These are phyloP conservation scores for Talaromyces nanjingensis DNA, from an alignment of 495 filamentous ascomycete genomes.

Conservation along the genomic window DNA sequence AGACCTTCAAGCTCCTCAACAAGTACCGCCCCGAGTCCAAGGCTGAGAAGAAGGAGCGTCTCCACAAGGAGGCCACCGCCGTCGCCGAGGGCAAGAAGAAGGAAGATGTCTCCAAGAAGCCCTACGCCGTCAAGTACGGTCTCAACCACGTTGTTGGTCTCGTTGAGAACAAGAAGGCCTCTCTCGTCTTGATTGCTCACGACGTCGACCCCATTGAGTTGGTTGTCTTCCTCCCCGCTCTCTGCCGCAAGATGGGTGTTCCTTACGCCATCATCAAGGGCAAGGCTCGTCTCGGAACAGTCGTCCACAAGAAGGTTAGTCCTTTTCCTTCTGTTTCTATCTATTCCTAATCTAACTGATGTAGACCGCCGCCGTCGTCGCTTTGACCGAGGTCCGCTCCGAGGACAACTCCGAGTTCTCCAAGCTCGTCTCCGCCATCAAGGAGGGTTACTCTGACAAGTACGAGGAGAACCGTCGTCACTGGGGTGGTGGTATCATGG, in stretches of 20 bases:
- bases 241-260: slow-evolving; percentile 99
- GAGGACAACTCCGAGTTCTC: slow-evolving; percentile 97
- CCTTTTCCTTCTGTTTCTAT: neutral
- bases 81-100: slow-evolving; percentile 99
- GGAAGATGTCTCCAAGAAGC: slow-evolving; percentile 99
- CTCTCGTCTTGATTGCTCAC: slow-evolving; percentile 95
- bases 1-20: slow-evolving; percentile 97
- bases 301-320: slow-evolving; percentile 96
- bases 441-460: slow-evolving; percentile 97
- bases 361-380: slow-evolving; percentile 91
- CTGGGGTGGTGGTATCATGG: slow-evolving; percentile 99
- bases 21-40: slow-evolving; percentile 99
- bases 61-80: slow-evolving; percentile 94
- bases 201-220: slow-evolving; percentile 99
- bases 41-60: slow-evolving; percentile 98
- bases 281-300: slow-evolving; percentile 96
- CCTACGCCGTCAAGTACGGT: slow-evolving; percentile 98
- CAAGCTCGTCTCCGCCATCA: slow-evolving; percentile 92
- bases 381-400: slow-evolving; percentile 88
- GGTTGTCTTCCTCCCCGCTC: slow-evolving; percentile 96
- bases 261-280: slow-evolving; percentile 99
- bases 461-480: slow-evolving; percentile 85
- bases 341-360: neutral
- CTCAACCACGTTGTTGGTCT: slow-evolving; percentile 99
- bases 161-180: slow-evolving; percentile 99